Evolutionary conservation across 148 eudicot genomes (phyloP).

Genomic region (Tetragonia tetragonoides): DNA sequence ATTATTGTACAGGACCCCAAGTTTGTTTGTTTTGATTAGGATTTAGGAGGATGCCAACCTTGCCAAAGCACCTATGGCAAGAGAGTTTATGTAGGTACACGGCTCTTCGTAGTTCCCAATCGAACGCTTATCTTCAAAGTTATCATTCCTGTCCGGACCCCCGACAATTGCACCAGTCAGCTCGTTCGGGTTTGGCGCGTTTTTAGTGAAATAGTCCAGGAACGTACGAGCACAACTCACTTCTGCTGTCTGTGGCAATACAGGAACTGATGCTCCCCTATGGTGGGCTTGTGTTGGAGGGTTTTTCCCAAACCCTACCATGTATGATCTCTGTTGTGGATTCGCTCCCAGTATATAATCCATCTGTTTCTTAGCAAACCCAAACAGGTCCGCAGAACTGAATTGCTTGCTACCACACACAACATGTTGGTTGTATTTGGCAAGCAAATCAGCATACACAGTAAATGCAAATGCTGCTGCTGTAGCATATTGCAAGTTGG

Average conservation of each 20-base stretch:
- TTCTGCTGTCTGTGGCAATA: slow-evolving; percentile 16
- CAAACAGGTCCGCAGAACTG: slow-evolving; percentile 40
- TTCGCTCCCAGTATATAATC: slow-evolving; percentile 77
- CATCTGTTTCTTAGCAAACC: slow-evolving; percentile 79
- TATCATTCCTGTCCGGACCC: slow-evolving; percentile 71
- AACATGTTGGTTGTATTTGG: slow-evolving; percentile 51
- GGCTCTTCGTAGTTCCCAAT: slow-evolving; percentile 59
- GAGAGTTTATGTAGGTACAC: slow-evolving; percentile 65
- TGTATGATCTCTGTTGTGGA: slow-evolving; percentile 73
- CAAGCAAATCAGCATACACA: slow-evolving; percentile 63
- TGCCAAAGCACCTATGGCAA: slow-evolving; percentile 74
- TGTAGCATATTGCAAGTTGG: slow-evolving; percentile 79
- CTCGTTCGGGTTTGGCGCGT: slow-evolving; percentile 67
- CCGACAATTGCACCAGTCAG: slow-evolving; percentile 93
- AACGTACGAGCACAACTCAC: slow-evolving; percentile 60
- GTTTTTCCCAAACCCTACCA: slow-evolving; percentile 83
- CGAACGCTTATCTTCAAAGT: slow-evolving; percentile 55
- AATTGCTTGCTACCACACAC: slow-evolving; percentile 52
- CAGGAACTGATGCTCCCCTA: slow-evolving; percentile 81
- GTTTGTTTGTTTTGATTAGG: too few species aligned
- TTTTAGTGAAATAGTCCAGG: slow-evolving; percentile 41
- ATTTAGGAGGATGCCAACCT: slow-evolving; percentile 44
- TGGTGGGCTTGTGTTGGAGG: slow-evolving; percentile 87
- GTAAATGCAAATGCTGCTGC: slow-evolving; percentile 59
- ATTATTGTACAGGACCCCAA: too few species aligned